Percentiles rank a stretch among this genome's conserved stretches.
These are phyloP conservation scores for Hypomyces perniciosus DNA, from an alignment of 2,329 filamentous ascomycete genomes.

Conservation along the genomic window DNA sequence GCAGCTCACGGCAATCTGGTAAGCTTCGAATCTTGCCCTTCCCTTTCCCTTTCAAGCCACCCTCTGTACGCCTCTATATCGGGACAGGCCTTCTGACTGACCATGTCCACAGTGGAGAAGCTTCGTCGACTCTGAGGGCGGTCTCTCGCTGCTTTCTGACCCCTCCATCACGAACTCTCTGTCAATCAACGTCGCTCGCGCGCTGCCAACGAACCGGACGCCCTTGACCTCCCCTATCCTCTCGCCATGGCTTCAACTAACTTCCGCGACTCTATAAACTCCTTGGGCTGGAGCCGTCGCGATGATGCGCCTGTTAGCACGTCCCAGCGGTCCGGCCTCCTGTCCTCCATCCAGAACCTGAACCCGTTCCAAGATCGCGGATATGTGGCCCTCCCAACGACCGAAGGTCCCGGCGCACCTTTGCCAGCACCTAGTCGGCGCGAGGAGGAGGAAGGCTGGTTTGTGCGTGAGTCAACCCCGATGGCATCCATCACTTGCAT, in stretches of 20 bases:
- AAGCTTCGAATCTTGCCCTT: conserved; percentile 11
- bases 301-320: conserved; percentile 75
- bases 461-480: conserved; percentile 70
- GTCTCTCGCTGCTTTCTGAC: conserved; percentile 3
- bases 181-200: conserved; percentile 11
- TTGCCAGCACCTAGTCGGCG: conserved; percentile 76
- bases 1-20: conserved; percentile 11
- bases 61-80: conserved; percentile 12
- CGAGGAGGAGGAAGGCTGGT: conserved; percentile 93
- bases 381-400: conserved; percentile 85
- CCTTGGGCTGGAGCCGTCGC: conserved; percentile 87
- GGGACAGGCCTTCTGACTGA: conserved; percentile 16
- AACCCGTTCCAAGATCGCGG: conserved; percentile 85
- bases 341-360: conserved; percentile 74
- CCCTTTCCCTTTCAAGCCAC: conserved; percentile 1
- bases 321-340: conserved; percentile 60
- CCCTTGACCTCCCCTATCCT: neutral
- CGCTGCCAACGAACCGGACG: neutral
- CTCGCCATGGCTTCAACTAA: conserved; percentile 71
- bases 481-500: conserved; percentile 18
- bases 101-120: conserved; percentile 15
- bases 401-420: conserved; percentile 75
- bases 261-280: conserved; percentile 92
- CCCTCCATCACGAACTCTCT: conserved; percentile 3
- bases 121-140: conserved; percentile 4